Percentiles rank a stretch among this genome's conserved stretches.
phyloP scores from a whole-genome alignment of 768 basidiomycete species.

The Mycena floridula region DNA sequence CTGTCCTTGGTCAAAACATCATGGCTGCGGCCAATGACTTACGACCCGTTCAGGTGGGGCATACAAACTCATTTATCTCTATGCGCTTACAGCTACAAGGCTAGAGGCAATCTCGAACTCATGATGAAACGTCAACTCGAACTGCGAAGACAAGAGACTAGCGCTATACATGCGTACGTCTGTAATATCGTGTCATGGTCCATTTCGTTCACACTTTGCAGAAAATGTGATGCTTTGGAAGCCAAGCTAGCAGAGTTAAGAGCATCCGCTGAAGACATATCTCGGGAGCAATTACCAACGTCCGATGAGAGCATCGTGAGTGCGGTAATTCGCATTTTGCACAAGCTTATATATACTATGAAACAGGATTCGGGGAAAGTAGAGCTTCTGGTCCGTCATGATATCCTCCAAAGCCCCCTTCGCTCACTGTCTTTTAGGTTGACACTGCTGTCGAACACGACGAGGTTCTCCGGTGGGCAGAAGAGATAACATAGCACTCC shows the following conservation, averaged over 20 bases:
- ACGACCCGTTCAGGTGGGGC: slow-evolving; percentile 73
- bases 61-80: neutral
- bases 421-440: too few species aligned
- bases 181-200: neutral
- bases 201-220: slow-evolving; percentile 15
- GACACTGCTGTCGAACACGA: slow-evolving; percentile 24
- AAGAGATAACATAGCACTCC: slow-evolving; percentile 36
- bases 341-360: neutral
- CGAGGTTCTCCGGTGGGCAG: slow-evolving; percentile 55
- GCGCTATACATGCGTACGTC: slow-evolving; percentile 59
- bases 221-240: slow-evolving; percentile 71
- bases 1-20: slow-evolving; percentile 74
- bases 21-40: slow-evolving; percentile 89
- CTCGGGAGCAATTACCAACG: neutral
- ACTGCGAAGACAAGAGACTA: slow-evolving; percentile 67
- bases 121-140: slow-evolving; percentile 82
- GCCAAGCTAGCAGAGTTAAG: slow-evolving; percentile 55
- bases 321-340: neutral
- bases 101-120: slow-evolving; percentile 71
- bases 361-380: neutral
- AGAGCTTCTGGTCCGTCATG: neutral
- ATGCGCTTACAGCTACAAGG: slow-evolving; percentile 24
- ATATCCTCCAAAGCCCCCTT: neutral
- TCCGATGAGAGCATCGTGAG: neutral
- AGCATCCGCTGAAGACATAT: slow-evolving; percentile 18